A percentile compares a stretch with the other conserved stretches of the same genome.
phyloP scores from a whole-genome alignment of 2,329 filamentous ascomycete genomes.

The Trichoderma sp. region DNA sequence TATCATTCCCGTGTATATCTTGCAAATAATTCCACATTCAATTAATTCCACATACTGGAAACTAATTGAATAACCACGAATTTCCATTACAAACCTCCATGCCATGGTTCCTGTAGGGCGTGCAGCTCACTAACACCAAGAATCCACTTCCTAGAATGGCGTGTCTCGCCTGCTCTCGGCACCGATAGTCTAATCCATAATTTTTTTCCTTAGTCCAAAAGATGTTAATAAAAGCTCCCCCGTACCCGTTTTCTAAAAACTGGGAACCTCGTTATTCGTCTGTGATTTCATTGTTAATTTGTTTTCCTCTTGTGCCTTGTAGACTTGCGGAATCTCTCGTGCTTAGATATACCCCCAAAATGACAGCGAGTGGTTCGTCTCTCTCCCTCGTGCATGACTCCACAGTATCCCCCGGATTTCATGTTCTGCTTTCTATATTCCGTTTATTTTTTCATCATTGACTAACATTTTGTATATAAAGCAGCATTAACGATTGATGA shows the following conservation, averaged over 20 bases:
- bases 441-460: neutral
- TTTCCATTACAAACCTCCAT: neutral
- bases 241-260: neutral
- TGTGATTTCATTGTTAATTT: neutral
- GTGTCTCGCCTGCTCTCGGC: neutral
- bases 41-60: neutral
- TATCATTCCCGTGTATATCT: neutral
- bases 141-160: constrained; percentile 1
- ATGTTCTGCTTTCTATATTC: neutral
- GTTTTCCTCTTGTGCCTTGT: neutral
- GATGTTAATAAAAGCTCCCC: neutral
- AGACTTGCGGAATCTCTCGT: neutral
- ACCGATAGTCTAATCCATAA: neutral
- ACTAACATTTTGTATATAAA: neutral
- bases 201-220: neutral
- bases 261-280: neutral
- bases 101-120: neutral
- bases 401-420: neutral
- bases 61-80: neutral
- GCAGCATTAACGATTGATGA: neutral
- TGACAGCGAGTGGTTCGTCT: constrained; percentile 3
- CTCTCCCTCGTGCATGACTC: neutral
- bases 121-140: neutral
- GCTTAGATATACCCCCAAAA: constrained; percentile 2
- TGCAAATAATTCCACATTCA: neutral